Percentiles rank a stretch among this genome's conserved stretches.
Conservation (phyloP, 1,284 basidiomycete genomes). For the Sphagnurus paluster region DNA sequence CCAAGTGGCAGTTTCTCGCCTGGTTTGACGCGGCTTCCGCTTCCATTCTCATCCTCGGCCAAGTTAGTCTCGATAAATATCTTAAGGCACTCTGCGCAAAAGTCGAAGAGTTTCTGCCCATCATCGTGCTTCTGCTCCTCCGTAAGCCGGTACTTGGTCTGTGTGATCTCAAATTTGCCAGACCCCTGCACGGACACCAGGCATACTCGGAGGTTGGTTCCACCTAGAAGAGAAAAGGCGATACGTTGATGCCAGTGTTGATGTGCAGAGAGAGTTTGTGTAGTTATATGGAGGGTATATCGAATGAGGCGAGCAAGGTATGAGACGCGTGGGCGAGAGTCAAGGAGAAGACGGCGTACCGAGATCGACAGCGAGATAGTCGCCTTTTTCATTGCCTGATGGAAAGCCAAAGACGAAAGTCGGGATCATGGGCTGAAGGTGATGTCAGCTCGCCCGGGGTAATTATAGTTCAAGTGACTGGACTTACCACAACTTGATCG, state of each 20-base stretch:
- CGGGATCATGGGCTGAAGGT: slow-evolving; percentile 88
- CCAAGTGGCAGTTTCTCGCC: slow-evolving; percentile 84
- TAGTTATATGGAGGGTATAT: slow-evolving; percentile 5
- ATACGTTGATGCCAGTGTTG: too few relatives aligned
- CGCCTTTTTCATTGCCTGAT: slow-evolving; percentile 84
- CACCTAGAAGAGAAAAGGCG: too few relatives aligned
- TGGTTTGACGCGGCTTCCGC: slow-evolving; percentile 54
- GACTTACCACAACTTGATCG: slow-evolving; percentile 88
- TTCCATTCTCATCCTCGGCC: slow-evolving; percentile 53
- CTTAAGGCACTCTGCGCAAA: slow-evolving; percentile 93
- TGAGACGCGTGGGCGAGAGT: slow-evolving; percentile 1
- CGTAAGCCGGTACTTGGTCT: slow-evolving; percentile 94
- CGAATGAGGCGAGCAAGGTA: slow-evolving; percentile 1
- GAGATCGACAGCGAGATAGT: slow-evolving; percentile 93
- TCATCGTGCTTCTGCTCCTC: slow-evolving; percentile 99
- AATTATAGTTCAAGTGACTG: too few relatives aligned
- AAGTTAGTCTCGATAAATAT: slow-evolving; percentile 86
- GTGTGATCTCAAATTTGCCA: slow-evolving; percentile 97
- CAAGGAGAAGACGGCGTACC: slow-evolving; percentile 47
- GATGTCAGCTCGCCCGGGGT: too few relatives aligned
- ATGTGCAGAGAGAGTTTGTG: too few relatives aligned
- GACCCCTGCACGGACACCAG: slow-evolving; percentile 90
- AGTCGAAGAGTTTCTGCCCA: slow-evolving; percentile 93
- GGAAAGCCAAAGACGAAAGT: slow-evolving; percentile 99
- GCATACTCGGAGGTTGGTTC: slow-evolving; percentile 97